These are phyloP conservation scores for Schizosaccharomyces pombe DNA, from an alignment of 805 yeast genomes.

Conservation along the genomic window DNA sequence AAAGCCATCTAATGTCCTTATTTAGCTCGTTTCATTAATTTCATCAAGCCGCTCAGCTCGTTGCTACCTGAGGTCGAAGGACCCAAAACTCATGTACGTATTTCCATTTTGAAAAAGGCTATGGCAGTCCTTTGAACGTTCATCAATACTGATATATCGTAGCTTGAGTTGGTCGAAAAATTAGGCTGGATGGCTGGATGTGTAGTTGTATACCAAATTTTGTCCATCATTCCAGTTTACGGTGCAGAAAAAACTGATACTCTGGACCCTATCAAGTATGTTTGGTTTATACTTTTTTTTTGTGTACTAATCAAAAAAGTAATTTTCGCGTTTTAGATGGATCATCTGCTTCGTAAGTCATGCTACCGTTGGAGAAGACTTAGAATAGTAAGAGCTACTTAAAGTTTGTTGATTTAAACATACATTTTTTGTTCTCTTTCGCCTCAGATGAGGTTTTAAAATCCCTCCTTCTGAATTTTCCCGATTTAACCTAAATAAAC, in stretches of 20 bases:
- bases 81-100: background rate
- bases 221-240: background rate
- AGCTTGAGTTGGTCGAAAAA: background rate
- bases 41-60: background rate
- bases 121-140: background rate
- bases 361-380: background rate
- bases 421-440: no score
- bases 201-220: background rate
- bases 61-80: background rate
- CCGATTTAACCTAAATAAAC: no score
- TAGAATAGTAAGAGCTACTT: background rate
- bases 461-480: no score
- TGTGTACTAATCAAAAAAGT: background rate
- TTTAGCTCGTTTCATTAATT: background rate
- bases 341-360: background rate
- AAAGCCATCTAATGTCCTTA: background rate
- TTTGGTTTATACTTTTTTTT: background rate
- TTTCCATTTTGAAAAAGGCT: background rate
- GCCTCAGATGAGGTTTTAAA: no score
- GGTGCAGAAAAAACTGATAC: background rate
- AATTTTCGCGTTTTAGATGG: background rate
- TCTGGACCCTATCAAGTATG: background rate
- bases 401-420: background rate
- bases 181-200: slow-evolving; percentile 3
- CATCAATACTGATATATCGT: background rate